Evolutionary conservation across 1,139 yeast genomes (phyloP).

Genomic region (Zygosaccharomyces pseudobailii): DNA sequence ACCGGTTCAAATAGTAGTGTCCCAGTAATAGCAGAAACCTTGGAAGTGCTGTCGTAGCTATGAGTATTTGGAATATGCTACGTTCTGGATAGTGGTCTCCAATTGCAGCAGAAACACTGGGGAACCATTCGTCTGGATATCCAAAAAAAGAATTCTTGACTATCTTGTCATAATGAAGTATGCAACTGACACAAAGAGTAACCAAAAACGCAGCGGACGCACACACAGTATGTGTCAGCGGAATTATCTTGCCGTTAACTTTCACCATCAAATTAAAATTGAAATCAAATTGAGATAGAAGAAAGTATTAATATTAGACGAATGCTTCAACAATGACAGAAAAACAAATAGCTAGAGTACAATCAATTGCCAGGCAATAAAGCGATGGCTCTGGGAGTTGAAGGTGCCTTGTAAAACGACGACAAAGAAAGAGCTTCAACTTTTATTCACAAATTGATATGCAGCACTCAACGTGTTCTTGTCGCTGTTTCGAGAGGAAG

Average conservation of each 20-base stretch:
- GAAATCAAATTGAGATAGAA: not conserved
- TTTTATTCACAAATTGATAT: not conserved
- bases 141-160: conserved; percentile 82
- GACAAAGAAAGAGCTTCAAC: not conserved
- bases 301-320: not conserved
- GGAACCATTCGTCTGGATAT: conserved; percentile 98
- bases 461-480: not conserved
- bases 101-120: conserved; percentile 92
- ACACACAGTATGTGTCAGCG: conserved; percentile 65
- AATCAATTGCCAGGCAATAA: not conserved
- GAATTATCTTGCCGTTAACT: conserved; percentile 57
- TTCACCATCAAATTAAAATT: conserved; percentile 23
- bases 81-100: conserved; percentile 97
- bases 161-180: conserved; percentile 77
- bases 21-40: conserved; percentile 69
- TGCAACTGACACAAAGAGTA: conserved; percentile 69
- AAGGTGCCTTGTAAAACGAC: no score
- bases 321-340: not conserved
- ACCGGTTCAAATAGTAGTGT: conserved; percentile 42
- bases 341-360: not conserved
- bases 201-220: conserved; percentile 69
- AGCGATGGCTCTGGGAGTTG: not conserved
- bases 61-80: conserved; percentile 79
- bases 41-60: conserved; percentile 78
- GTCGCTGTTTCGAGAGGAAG: not conserved